Base-by-base conservation (phyloP, 495 filamentous ascomycete genomes). In the Neurospora tetraspora region DNA sequence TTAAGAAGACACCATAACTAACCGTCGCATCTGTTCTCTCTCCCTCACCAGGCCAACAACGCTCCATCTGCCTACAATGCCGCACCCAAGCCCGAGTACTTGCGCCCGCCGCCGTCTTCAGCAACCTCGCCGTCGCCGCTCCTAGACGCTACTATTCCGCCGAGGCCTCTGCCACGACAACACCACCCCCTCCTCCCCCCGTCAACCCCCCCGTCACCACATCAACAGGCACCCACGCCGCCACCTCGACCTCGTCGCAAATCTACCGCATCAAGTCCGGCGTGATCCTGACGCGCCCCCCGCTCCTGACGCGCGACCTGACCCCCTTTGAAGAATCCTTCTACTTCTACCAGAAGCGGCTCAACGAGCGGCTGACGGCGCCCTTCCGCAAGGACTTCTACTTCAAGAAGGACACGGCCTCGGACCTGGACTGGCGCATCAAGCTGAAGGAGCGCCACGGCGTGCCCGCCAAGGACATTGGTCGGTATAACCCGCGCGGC, bases 361-460 rank as follows among this genome's bases (percentile, higher is more conserved):
- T 99, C 70, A 97, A 99, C 82, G 96, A 99, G 84, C 93, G 96
- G 12, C 86, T 97, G 39, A 89, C 89, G 12, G 86, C 95, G 10
- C 94, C 95, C 3, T 99, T 99, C 84, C 92, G 91, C 20, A 89
- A 91, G 70, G 94, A 92, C 80, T 96, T 98, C 83, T 99, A 97
- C 87, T 97, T 94, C 91, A 97, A 96, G 86, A 91, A 90, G 74
- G 93, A 91, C 76, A 96, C 94, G 0, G 90, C 93, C 0, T 84
- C 88, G 7, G 93, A 97, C 76, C 84, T 91, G 34, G 96, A 97
- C 81, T 98, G 93, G 93, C 92, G 95, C 82, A 87, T 91, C 77
- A 97, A 97, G 82, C 86, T 91, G 59, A 86, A 86, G 76, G 89
- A 92, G 77, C 89, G 93, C 43, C 86, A 89, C 76, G 77, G 80